Conservation (phyloP, 768 basidiomycete genomes). For the Auriculariales sp. region DNA sequence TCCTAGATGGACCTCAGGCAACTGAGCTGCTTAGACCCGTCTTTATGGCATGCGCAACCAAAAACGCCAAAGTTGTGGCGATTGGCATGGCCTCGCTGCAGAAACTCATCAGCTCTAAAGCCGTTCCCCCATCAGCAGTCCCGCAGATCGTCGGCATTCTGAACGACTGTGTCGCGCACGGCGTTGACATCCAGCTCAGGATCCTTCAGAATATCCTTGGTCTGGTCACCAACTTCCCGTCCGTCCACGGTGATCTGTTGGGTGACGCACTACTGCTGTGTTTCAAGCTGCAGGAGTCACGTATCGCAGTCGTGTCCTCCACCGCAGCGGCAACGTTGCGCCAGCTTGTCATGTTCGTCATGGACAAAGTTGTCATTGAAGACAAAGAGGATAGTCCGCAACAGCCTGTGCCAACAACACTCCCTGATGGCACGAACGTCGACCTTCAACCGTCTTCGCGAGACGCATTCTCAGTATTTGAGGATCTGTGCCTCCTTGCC, state of each 20-base stretch:
- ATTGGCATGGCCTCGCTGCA: constrained; percentile 86
- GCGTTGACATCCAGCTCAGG: constrained; percentile 91
- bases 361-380: constrained; percentile 83
- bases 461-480: constrained; percentile 80
- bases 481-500: constrained; percentile 83
- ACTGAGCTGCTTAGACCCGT: constrained; percentile 74
- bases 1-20: constrained; percentile 59
- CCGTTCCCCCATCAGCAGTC: constrained; percentile 67
- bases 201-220: constrained; percentile 87
- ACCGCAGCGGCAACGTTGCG: constrained; percentile 93
- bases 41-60: constrained; percentile 87
- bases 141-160: constrained; percentile 72
- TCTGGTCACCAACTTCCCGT: constrained; percentile 76
- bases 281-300: constrained; percentile 89
- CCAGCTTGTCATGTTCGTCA: constrained; percentile 94
- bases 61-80: constrained; percentile 85
- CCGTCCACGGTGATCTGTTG: constrained; percentile 63
- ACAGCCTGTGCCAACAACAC: constrained; percentile 26
- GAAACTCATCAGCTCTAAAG: constrained; percentile 74
- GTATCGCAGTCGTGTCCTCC: constrained; percentile 90
- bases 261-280: constrained; percentile 83
- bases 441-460: constrained; percentile 56
- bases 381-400: constrained; percentile 31
- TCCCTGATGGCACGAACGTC: constrained; percentile 57
- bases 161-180: constrained; percentile 78